phyloP scores from a whole-genome alignment of 148 eudicot genomes.

The Vaccinium vitisidaea region DNA sequence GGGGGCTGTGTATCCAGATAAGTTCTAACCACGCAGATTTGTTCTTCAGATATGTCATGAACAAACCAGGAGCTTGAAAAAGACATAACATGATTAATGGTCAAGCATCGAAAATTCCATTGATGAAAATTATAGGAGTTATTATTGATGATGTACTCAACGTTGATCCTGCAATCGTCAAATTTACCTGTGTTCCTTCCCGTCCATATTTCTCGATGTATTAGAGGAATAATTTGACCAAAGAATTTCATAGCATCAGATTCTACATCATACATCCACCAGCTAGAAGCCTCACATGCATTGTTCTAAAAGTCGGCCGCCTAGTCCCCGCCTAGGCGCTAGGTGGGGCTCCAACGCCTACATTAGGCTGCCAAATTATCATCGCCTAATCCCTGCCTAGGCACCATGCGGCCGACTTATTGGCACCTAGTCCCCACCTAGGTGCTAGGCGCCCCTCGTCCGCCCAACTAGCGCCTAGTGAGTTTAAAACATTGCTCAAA shows the following conservation, averaged over 20 bases:
- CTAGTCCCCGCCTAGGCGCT: too few species aligned
- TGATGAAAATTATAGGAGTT: neutral
- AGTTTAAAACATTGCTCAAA: neutral
- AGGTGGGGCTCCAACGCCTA: too few species aligned
- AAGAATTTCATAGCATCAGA: neutral
- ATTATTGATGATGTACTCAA: neutral
- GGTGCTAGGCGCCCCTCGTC: too few species aligned
- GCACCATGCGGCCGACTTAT: too few species aligned
- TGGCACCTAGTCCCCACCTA: too few species aligned
- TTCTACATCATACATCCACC: neutral
- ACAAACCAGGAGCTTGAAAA: neutral
- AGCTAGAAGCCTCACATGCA: neutral
- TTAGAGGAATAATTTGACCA: neutral
- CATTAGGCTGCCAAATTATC: too few species aligned
- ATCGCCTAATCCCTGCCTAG: too few species aligned
- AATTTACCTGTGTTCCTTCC: neutral
- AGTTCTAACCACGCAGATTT: too few species aligned
- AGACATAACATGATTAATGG: neutral
- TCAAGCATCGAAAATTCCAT: neutral
- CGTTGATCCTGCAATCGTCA: neutral
- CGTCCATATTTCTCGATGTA: neutral
- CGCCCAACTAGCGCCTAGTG: too few species aligned
- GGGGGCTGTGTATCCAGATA: neutral
- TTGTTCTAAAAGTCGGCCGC: too few species aligned
- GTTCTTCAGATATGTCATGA: too few species aligned